A percentile compares a stretch with the other conserved stretches of the same genome.
Conservation (phyloP, 768 basidiomycete species). For the Russula griseocarnosa region DNA sequence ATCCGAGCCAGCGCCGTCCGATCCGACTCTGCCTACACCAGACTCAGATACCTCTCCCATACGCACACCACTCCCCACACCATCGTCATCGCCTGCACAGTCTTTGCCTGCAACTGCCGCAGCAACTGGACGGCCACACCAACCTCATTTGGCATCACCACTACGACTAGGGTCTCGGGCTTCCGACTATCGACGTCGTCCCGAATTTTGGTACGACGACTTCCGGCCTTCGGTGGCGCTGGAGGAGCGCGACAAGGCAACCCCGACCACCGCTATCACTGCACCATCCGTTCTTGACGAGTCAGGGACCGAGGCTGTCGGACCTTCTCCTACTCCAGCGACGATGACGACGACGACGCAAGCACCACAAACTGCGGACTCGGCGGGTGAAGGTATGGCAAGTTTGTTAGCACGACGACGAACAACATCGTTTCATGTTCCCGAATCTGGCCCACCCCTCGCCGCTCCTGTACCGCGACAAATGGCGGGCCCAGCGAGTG, state of each 20-base stretch:
- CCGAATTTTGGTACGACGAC: constrained; percentile 58
- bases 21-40: constrained; percentile 25
- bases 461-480: constrained; percentile 33
- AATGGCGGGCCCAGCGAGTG: constrained; percentile 24
- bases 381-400: constrained; percentile 58
- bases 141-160: constrained; percentile 35
- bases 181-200: constrained; percentile 64
- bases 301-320: not conserved
- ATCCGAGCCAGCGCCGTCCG: constrained; percentile 35
- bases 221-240: constrained; percentile 54
- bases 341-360: constrained; percentile 21
- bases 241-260: constrained; percentile 66
- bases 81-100: constrained; percentile 6
- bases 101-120: constrained; percentile 1
- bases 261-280: constrained; percentile 44
- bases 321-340: constrained; percentile 9
- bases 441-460: constrained; percentile 35
- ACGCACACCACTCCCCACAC: constrained; percentile 26
- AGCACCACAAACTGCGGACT: constrained; percentile 56
- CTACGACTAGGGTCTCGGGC: constrained; percentile 70
- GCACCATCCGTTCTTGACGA: constrained; percentile 36
- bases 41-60: constrained; percentile 21
- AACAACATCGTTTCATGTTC: constrained; percentile 57
- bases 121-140: constrained; percentile 15
- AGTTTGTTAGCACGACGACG: constrained; percentile 45